Base-by-base conservation (phyloP, 768 basidiomycete genomes). In the Tylopilus felleus region DNA sequence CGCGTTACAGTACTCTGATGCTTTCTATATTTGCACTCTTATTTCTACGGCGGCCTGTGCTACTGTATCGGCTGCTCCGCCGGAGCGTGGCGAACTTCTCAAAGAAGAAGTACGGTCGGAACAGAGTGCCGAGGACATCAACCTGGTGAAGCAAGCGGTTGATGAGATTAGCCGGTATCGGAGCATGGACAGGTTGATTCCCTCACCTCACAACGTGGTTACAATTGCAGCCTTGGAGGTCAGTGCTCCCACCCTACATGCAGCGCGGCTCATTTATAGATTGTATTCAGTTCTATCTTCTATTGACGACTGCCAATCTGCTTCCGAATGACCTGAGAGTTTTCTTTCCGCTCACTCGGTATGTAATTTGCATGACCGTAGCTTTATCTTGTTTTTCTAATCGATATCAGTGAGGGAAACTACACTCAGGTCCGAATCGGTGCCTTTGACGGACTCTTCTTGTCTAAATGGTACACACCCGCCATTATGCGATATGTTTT, bases 181-280 rank as follows among this genome's bases (percentile, higher is more conserved):
- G 52, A 91, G 85, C 64, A 93, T 97, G 86, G 97, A 99, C 71
- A 80, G 94, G 51, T 77, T 98, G 16, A 94, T 98, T 52, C 93
- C 97, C 9, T 96, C 95, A 1, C 85, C 86, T 45, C 93, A 96
- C 62, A 99, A 99, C 65, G 84, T 92, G 31, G 88, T 98, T 25
- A 95, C 97, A 1, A 80, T 90, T 46, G 92, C 97, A 23, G 87
- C 86, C 8, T 75, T 99, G 51, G 92, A 98, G 81, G 93, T 96
- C 56, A 54, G 81, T 71, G 7, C n/a, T 28, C 42, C 35, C 17
- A 8, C 40, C 51, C 21, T 45, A 35, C 21, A 42, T 51, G 27
- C 50, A 28, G 41, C 42, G 16, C 52, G 25, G 23, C 33, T 47
- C 45, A 45, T 54, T 55, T 49, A 52, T 59, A 25, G 40, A 27